Base-by-base conservation (phyloP, 2,329 filamentous ascomycete genomes). In the Alternaria alternata region DNA sequence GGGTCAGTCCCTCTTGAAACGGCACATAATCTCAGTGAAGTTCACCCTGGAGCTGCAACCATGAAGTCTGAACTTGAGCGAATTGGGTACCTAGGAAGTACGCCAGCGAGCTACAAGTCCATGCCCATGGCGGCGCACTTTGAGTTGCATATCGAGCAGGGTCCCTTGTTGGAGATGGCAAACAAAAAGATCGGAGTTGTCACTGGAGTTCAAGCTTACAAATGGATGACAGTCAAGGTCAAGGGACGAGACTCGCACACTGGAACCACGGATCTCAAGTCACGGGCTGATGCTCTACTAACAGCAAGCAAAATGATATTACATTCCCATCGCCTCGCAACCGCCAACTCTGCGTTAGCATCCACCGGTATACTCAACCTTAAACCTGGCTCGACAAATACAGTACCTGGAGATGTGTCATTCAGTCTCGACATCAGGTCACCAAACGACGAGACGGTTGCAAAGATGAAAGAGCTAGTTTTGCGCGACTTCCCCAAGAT, bases 91-190 rank as follows among this genome's bases (percentile, higher is more conserved):
- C 79, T 92, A 0, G 91, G 91, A 14, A 66, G 77, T 0, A 78
- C 83, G 0, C 83, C 85, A 8, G 86, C 86, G 22, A 87, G 82
- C 54, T 83, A 89, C 74, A 81, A 84, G 62, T 80, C 83, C 32
- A 86, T 84, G 16, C 90, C 89, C 0, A 87, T 93, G 78, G 89
- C 87, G 0, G 91, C 90, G 0, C 91, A 94, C 75, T 94, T 94
- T 70, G 91, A 94, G 76, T 83, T 95, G 9, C 92, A 95, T 72
- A 94, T 94, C 54, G 92, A 96, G 75, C 93, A 96, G 75, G 91
- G 91, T 0, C 91, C 91, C 0, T 86, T 92, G 34, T 83, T 96
- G 1, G 88, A 94, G 70, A 83, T 83, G 16, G 82, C 85, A 28
- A 79, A 83, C 26, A 84, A 88, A 65, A 88, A 88, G 54, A 84